Conservation (phyloP, 352 stramenopile genomes). For the Thraustochytrium aureum region DNA sequence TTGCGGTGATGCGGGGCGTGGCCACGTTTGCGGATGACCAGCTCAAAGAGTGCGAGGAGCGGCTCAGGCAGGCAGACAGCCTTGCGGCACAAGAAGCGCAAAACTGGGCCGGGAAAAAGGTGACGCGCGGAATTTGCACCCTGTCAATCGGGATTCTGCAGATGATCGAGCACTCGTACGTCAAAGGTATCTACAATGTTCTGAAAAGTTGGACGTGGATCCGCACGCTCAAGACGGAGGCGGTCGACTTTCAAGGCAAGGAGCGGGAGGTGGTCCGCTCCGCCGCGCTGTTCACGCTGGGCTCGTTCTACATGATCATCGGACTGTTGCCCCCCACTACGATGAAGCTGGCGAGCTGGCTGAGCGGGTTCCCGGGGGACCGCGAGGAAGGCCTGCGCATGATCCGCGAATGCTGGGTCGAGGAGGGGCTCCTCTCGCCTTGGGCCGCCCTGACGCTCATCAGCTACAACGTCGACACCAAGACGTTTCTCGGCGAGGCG, state of each 20-base stretch:
- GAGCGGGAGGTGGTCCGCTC: background rate
- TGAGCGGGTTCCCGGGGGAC: conserved; percentile 1
- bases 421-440: background rate
- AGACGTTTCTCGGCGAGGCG: conserved; percentile 2
- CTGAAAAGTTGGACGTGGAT: conserved; percentile 9
- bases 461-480: conserved; percentile 9
- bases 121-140: background rate
- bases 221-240: background rate
- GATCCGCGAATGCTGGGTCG: background rate
- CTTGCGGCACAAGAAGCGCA: background rate
- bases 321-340: background rate
- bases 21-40: conserved; percentile 12
- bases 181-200: conserved; percentile 18
- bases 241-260: background rate
- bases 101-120: background rate
- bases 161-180: background rate
- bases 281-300: background rate
- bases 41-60: background rate
- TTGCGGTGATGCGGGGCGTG: background rate
- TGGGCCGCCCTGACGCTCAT: background rate
- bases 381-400: background rate
- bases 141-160: background rate
- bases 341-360: background rate
- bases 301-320: conserved; percentile 1
- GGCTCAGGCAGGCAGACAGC: background rate